Evolutionary conservation across 2,329 filamentous ascomycete genomes (phyloP).

Genomic region (Rhexocercosporidium sp.): DNA sequence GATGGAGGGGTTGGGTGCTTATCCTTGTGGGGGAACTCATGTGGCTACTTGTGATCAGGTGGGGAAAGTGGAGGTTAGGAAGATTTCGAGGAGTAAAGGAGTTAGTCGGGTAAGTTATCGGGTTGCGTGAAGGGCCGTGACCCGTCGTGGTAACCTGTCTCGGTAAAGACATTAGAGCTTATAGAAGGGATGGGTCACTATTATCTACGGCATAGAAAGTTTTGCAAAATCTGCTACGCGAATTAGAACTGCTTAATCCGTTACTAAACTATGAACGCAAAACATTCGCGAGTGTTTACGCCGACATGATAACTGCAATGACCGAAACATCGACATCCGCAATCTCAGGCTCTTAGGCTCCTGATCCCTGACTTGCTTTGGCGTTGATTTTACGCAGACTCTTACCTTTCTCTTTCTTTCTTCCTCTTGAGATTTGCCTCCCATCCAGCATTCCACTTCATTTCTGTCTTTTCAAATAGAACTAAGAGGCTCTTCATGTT

Average conservation of each 20-base stretch:
- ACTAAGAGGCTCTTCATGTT: neutral
- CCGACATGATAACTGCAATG: too few relatives aligned
- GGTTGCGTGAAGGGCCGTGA: constrained; percentile 42
- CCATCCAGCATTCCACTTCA: neutral
- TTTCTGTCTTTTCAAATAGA: neutral
- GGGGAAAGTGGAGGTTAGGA: constrained; percentile 67
- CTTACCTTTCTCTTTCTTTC: neutral
- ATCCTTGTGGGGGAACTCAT: constrained; percentile 79
- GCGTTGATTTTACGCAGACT: neutral
- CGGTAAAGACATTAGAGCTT: neutral
- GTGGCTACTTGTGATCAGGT: constrained; percentile 62
- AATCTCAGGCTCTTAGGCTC: too few relatives aligned
- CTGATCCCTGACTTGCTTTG: neutral
- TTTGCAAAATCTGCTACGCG: too few relatives aligned
- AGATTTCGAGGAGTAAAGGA: constrained; percentile 69
- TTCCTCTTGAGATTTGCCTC: neutral
- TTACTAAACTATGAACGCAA: too few relatives aligned
- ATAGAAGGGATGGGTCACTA: neutral
- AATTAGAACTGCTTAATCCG: too few relatives aligned
- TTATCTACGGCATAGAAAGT: too few relatives aligned
- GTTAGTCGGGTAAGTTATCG: constrained; percentile 56
- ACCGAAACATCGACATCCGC: too few relatives aligned
- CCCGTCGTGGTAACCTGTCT: neutral
- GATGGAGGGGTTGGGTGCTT: constrained; percentile 70
- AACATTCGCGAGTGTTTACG: too few relatives aligned